Percentiles rank a stretch among this genome's conserved stretches.
Conservation (phyloP, 257 asterid genomes). For the Nicotiana noctiflora region DNA sequence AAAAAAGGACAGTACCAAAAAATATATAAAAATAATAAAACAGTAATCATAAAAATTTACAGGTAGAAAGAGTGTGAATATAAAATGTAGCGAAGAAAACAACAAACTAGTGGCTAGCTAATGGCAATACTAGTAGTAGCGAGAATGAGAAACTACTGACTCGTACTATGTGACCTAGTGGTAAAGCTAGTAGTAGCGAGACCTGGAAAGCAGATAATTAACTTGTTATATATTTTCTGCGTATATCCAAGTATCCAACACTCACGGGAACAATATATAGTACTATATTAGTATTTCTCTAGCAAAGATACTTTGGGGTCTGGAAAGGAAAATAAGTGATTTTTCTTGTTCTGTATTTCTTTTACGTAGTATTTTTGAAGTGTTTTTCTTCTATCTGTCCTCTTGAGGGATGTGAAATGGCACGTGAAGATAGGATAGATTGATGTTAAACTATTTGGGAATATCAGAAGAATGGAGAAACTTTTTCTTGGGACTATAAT, state of each 20-base stretch:
- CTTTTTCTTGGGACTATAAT: conserved; percentile 7
- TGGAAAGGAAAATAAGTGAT: background rate
- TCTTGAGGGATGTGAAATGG: conserved; percentile 2
- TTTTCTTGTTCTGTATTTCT: background rate
- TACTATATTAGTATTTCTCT: too few relatives aligned
- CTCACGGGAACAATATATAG: background rate
- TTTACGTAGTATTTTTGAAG: background rate
- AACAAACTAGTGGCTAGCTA: background rate
- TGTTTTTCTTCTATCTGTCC: background rate
- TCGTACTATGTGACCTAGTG: background rate
- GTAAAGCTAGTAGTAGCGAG: background rate
- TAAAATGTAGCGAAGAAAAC: too few relatives aligned
- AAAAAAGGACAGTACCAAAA: too few relatives aligned
- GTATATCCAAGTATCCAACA: background rate
- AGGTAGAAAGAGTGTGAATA: too few relatives aligned
- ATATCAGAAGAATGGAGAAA: background rate
- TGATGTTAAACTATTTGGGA: background rate
- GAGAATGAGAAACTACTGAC: background rate
- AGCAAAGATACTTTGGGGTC: background rate
- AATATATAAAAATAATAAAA: too few relatives aligned
- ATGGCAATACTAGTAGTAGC: background rate
- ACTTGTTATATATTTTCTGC: background rate
- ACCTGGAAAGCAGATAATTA: background rate
- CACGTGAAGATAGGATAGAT: conserved; percentile 10
- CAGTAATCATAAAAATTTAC: too few relatives aligned